Percentiles rank a stretch among this genome's conserved stretches.
These are phyloP conservation scores for Turnera subulata DNA, from an alignment of 345 rosid species.

Conservation along the genomic window DNA sequence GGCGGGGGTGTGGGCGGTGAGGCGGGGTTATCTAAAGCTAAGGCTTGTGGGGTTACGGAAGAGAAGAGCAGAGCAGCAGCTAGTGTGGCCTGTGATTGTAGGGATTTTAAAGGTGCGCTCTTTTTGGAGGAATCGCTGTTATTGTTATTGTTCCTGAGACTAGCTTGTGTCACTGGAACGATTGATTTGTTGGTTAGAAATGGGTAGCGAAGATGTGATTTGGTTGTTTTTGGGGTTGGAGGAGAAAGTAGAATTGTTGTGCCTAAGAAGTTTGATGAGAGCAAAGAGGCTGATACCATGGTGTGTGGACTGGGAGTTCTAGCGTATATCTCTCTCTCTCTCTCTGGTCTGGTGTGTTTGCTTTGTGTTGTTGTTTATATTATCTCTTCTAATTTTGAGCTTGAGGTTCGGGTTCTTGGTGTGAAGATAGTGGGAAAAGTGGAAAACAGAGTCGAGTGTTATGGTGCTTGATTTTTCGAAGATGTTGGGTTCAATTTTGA, in stretches of 20 bases:
- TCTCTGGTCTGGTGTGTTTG: too few species aligned
- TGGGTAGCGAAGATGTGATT: constrained; percentile 3
- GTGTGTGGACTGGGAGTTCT: neutral
- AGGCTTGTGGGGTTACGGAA: constrained; percentile 44
- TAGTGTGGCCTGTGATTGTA: too few species aligned
- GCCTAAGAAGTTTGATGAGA: constrained; percentile 42
- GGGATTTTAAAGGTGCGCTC: too few species aligned
- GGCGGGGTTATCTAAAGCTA: constrained; percentile 42
- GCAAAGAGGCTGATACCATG: constrained; percentile 40
- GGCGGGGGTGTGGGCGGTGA: constrained; percentile 33
- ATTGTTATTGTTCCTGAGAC: constrained; percentile 22
- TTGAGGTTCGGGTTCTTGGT: too few species aligned
- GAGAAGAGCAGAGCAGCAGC: constrained; percentile 55
- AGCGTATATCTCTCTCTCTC: too few species aligned
- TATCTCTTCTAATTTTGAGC: too few species aligned
- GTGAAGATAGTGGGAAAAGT: too few species aligned
- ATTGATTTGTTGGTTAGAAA: constrained; percentile 12
- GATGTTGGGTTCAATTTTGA: too few species aligned
- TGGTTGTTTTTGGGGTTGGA: constrained; percentile 52
- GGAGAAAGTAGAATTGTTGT: constrained; percentile 35
- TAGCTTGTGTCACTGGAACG: constrained; percentile 17
- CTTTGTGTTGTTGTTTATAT: too few species aligned
- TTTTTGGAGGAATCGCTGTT: constrained; percentile 19
- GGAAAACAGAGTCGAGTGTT: too few species aligned
- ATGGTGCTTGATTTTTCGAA: too few species aligned